These are phyloP conservation scores for Claviceps citrina DNA, from an alignment of 2,329 filamentous ascomycete species.

Conservation along the genomic window DNA sequence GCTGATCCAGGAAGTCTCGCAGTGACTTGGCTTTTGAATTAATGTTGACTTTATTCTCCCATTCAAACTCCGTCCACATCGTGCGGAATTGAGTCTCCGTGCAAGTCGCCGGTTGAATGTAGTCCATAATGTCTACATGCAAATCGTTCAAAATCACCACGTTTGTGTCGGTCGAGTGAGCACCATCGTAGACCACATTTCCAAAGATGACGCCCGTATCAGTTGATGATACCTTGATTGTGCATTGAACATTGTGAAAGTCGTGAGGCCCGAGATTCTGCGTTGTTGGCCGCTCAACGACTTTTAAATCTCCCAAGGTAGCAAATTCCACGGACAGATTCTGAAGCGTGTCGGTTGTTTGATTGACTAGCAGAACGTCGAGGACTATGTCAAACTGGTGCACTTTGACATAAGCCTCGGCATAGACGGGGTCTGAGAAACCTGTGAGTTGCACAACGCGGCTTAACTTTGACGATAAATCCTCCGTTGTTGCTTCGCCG, in stretches of 20 bases:
- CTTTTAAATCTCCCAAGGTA: constrained; percentile 93
- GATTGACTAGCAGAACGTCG: constrained; percentile 91
- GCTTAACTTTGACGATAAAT: constrained; percentile 84
- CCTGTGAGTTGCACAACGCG: constrained; percentile 93
- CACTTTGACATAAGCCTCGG: constrained; percentile 97
- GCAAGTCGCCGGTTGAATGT: constrained; percentile 93
- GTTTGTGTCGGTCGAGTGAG: constrained; percentile 81
- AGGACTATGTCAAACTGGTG: constrained; percentile 98
- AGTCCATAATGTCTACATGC: constrained; percentile 99
- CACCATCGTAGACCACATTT: constrained; percentile 93
- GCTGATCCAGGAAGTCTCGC: constrained; percentile 77
- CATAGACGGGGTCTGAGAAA: constrained; percentile 95
- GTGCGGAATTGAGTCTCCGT: constrained; percentile 96
- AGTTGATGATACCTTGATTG: constrained; percentile 95
- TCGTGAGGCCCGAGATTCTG: constrained; percentile 92
- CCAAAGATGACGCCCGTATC: constrained; percentile 98
- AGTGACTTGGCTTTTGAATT: constrained; percentile 91
- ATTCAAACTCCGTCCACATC: constrained; percentile 99
- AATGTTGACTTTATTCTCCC: constrained; percentile 99
- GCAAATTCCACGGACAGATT: constrained; percentile 97
- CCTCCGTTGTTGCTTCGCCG: constrained; percentile 68
- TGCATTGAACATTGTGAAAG: constrained; percentile 96
- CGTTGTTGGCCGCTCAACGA: constrained; percentile 88
- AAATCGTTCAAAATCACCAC: constrained; percentile 97
- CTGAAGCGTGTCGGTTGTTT: constrained; percentile 89